Evolutionary conservation across 2,329 filamentous ascomycete species (phyloP), one percentile per base, ranked within the genome.

Genomic region (Diaporthe sp.): DNA sequence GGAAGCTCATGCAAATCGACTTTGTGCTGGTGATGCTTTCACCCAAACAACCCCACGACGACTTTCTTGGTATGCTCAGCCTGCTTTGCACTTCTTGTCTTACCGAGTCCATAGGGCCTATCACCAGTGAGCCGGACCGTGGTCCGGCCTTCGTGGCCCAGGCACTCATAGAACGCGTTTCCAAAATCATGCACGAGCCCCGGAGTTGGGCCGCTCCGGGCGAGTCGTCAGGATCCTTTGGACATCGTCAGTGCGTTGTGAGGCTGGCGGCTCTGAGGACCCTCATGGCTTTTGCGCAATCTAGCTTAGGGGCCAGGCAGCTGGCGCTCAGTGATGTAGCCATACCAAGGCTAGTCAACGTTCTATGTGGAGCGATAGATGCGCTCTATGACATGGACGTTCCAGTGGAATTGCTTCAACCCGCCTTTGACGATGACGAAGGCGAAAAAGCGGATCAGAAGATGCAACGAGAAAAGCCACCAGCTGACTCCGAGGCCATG

Each of bases 311-410:
- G 12, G 89, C 90, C 1, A 82, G 87, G 34, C 90, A 94, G 61
- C 88, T 98, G 12, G 93, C 93, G 0, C 85, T 86, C 7, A 94
- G 97, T 82, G 89, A 90, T 4, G 90, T 89, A 55, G 92, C 92
- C 17, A 90, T 98, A 22, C 95, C 94, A 1, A 91, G 94, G 4
- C 85, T 98, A 0, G 92, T 97, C 37, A 90, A 92, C 37, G 91
- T 94, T 5, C 82, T 91, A 19, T 87, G 85, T 70, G 85, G 83
- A 60, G 91, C 96, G 71, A 92, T 97, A 75, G 93, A 95, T 78
- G 91, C 94, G 78, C 85, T 98, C 28, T 94, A 95, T 81, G 89
- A 93, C 7, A 85, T 89, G 28, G 84, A 87, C 34, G 87, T 93
- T 73, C 79, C 77, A 31, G 67, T 79, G 6, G 62, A 71, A 6